These are phyloP conservation scores for Leccinum arenicola DNA, from an alignment of 768 basidiomycete genomes.

Conservation along the genomic window DNA sequence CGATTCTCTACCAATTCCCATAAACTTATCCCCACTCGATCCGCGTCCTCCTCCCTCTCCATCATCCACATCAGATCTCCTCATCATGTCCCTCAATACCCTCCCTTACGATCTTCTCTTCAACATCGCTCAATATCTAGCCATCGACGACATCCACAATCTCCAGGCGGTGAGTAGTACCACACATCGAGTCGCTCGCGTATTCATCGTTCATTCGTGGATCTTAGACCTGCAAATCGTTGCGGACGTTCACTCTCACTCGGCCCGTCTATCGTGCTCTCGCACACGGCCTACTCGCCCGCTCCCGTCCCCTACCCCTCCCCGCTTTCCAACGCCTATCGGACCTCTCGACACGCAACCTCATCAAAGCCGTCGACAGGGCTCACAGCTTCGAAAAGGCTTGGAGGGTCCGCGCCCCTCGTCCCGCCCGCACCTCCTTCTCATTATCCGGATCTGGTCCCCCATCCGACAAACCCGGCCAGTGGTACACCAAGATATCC, in stretches of 20 bases:
- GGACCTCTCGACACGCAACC: conserved; percentile 60
- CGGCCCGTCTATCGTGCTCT: conserved; percentile 68
- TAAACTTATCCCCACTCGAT: conserved; percentile 13
- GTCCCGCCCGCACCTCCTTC: conserved; percentile 40
- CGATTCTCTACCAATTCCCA: conserved; percentile 7
- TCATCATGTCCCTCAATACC: conserved; percentile 34
- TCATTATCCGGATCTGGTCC: conserved; percentile 16
- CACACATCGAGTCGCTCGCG: background rate
- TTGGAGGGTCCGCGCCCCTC: conserved; percentile 59
- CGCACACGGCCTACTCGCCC: conserved; percentile 56
- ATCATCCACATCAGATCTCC: background rate
- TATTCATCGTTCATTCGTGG: background rate
- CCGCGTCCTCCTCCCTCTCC: conserved; percentile 1
- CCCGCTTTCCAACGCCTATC: conserved; percentile 66
- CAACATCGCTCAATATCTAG: conserved; percentile 62
- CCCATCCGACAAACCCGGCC: conserved; percentile 16
- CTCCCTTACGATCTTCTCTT: conserved; percentile 72
- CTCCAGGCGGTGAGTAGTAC: conserved; percentile 54
- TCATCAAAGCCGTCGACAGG: conserved; percentile 61
- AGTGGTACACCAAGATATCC: conserved; percentile 69
- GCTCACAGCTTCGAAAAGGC: conserved; percentile 59
- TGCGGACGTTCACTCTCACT: conserved; percentile 59
- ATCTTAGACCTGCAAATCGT: conserved; percentile 56
- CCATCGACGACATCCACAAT: conserved; percentile 56
- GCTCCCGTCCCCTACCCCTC: conserved; percentile 67